Conservation (phyloP, 495 filamentous ascomycete species). For the Wilcoxina mikolae region DNA sequence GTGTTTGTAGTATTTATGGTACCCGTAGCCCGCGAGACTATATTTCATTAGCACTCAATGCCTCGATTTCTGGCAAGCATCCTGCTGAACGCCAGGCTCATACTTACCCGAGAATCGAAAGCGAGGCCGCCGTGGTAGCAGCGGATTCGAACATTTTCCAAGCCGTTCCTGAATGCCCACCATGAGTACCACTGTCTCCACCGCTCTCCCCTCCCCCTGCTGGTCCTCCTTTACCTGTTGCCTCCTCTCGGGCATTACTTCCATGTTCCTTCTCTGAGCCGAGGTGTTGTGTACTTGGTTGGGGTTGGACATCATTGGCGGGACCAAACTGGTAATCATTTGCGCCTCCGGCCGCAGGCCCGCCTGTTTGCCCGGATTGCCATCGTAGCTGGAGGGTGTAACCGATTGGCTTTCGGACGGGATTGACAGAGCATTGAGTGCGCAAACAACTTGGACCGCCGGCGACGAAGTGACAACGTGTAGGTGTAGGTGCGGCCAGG, state of each 20-base stretch:
- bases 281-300: constrained; percentile 17
- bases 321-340: constrained; percentile 20
- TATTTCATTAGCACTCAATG: background rate
- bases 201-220: background rate
- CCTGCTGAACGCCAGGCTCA: background rate
- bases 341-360: constrained; percentile 1
- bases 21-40: constrained; percentile 65
- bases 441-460: background rate
- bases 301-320: constrained; percentile 20
- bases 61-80: background rate
- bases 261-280: constrained; percentile 2
- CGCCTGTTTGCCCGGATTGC: background rate
- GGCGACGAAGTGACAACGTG: background rate
- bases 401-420: background rate
- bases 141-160: constrained; percentile 76
- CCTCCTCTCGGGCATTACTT: background rate
- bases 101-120: constrained; percentile 58
- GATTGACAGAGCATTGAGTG: background rate
- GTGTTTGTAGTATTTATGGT: constrained; percentile 82
- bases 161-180: constrained; percentile 32
- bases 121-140: constrained; percentile 72
- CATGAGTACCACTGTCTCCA: constrained; percentile 1
- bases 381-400: background rate
- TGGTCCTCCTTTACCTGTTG: background rate
- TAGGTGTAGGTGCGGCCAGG: background rate